Evolutionary conservation across 805 yeast genomes (phyloP).

Genomic region (Candida corydali): DNA sequence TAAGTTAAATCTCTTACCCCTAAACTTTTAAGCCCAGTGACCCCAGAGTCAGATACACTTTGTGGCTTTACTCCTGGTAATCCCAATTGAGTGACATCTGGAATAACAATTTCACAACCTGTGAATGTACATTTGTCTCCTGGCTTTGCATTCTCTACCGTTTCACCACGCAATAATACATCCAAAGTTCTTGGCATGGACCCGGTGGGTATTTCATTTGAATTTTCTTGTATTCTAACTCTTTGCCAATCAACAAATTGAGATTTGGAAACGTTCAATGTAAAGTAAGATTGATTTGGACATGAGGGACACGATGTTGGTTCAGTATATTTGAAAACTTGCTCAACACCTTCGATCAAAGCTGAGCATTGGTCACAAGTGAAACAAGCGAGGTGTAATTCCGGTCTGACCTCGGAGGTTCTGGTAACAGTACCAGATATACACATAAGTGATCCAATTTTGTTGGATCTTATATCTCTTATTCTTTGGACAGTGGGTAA

Average conservation of each 20-base stretch:
- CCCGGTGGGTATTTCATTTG: constrained; percentile 96
- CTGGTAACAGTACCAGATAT: constrained; percentile 95
- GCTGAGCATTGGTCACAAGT: constrained; percentile 88
- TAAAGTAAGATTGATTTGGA: constrained; percentile 82
- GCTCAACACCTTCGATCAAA: constrained; percentile 84
- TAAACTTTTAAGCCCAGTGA: constrained; percentile 81
- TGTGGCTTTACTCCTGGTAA: constrained; percentile 92
- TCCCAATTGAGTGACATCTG: constrained; percentile 91
- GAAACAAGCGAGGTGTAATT: constrained; percentile 79
- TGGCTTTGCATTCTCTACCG: constrained; percentile 94
- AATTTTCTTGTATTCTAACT: constrained; percentile 90
- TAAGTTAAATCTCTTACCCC: constrained; percentile 95
- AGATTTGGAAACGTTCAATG: constrained; percentile 76
- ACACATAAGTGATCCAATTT: constrained; percentile 77
- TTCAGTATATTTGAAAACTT: constrained; percentile 87
- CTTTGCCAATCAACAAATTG: constrained; percentile 96
- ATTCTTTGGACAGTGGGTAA: constrained; percentile 78
- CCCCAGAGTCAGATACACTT: constrained; percentile 78
- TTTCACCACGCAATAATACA: constrained; percentile 86
- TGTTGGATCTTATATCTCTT: constrained; percentile 86
- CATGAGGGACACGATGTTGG: constrained; percentile 92
- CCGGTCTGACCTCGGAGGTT: constrained; percentile 95
- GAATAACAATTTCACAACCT: constrained; percentile 92
- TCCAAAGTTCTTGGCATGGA: constrained; percentile 98
- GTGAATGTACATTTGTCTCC: constrained; percentile 94